phyloP scores from a whole-genome alignment of 2,329 filamentous ascomycete genomes.

The Stachybotrys chartarum region DNA sequence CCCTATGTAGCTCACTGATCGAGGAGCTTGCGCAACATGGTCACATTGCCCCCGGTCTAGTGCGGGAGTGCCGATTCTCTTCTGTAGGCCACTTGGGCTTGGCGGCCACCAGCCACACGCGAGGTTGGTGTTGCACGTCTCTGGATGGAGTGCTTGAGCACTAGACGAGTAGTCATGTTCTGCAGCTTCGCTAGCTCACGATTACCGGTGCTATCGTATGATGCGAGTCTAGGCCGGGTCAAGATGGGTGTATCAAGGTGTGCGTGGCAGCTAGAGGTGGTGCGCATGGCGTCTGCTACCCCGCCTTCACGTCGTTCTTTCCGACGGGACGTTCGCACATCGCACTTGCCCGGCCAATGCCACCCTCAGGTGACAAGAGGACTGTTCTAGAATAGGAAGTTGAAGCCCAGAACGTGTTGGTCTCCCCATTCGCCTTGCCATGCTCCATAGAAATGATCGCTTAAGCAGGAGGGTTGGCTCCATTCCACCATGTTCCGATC shows the following conservation, averaged over 20 bases:
- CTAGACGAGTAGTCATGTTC: no score
- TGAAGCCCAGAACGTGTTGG: not conserved
- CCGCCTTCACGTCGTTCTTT: not conserved
- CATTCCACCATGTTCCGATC: not conserved
- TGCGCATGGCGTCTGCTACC: not conserved
- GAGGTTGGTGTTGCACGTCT: no score
- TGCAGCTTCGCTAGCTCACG: no score
- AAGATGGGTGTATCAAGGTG: no score
- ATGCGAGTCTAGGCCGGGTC: no score
- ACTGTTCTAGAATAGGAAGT: not conserved
- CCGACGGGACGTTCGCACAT: not conserved
- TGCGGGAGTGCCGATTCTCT: not conserved
- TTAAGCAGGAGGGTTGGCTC: not conserved
- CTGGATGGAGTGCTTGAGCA: no score
- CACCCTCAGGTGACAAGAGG: not conserved
- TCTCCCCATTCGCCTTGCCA: not conserved
- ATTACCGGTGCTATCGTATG: no score
- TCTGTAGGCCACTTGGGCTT: not conserved
- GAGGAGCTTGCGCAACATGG: slow-evolving; percentile 15
- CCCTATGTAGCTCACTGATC: not conserved
- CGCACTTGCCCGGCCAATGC: not conserved
- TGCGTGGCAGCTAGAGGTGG: no score
- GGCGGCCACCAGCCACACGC: not conserved
- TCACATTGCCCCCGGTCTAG: slow-evolving; percentile 10
- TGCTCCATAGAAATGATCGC: not conserved